phyloP scores from a whole-genome alignment of 805 yeast species.

The Candida jianshihensis region DNA sequence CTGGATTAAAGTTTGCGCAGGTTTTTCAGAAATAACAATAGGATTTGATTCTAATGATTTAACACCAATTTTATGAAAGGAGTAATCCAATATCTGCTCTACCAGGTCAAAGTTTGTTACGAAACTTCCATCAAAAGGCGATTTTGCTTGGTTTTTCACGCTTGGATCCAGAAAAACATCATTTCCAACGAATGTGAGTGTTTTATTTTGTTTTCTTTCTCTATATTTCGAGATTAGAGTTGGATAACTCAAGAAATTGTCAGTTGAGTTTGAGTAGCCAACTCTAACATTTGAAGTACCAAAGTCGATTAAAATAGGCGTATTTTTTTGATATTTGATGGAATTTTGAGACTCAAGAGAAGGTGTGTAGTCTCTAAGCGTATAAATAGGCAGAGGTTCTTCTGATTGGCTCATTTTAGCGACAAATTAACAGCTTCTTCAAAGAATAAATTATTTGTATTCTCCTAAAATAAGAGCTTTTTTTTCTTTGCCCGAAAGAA shows the following conservation, averaged over 20 bases:
- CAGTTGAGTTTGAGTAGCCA: conserved; percentile 50
- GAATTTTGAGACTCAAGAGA: conserved; percentile 36
- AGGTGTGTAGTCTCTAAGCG: conserved; percentile 15
- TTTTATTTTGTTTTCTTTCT: conserved; percentile 61
- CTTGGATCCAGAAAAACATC: conserved; percentile 70
- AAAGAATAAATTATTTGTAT: too few species aligned
- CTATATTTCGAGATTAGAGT: conserved; percentile 64
- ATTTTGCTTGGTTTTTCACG: conserved; percentile 57
- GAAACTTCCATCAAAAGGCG: conserved; percentile 84
- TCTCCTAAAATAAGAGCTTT: too few species aligned
- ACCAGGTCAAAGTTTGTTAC: conserved; percentile 90
- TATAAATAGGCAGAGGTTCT: not conserved
- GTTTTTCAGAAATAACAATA: conserved; percentile 68
- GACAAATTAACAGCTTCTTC: too few species aligned
- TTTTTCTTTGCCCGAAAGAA: too few species aligned
- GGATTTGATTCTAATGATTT: conserved; percentile 64
- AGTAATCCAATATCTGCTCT: conserved; percentile 77
- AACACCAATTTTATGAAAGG: conserved; percentile 75
- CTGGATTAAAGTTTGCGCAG: conserved; percentile 66
- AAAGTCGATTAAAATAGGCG: conserved; percentile 85
- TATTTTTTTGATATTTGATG: conserved; percentile 39
- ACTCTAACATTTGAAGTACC: conserved; percentile 59
- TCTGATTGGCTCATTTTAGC: not conserved
- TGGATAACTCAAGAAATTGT: conserved; percentile 65
- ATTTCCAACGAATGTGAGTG: conserved; percentile 72